Base-by-base conservation (phyloP, 345 rosid genomes). In the Arabis alpina region DNA sequence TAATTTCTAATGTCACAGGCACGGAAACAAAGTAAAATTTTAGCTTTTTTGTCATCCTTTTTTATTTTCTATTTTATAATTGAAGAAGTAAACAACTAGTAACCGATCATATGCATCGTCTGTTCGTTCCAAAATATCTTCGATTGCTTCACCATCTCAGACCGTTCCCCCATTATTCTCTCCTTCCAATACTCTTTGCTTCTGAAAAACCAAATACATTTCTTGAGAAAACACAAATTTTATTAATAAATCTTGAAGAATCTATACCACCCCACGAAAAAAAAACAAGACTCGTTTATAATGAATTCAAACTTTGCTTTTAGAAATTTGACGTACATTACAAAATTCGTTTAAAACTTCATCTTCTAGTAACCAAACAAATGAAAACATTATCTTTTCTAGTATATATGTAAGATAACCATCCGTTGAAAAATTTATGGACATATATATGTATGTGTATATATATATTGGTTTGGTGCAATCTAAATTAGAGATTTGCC, bases 101-200 rank as follows among this genome's bases (percentile, higher is more conserved):
- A 88, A 39, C 97, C 97, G 54, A 90, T 73, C 9, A 79, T 80
- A 11, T 76, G 73, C 57, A 78, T 76, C 13, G 98, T 81, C 76
- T 84, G 98, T 27, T 66, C 53, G 36, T 84, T 86, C 97, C 98
- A 93, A 65, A 78, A 90, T 32, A 78, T 82, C 82, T 80, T 93
- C 8, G 88, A 80, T 47, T 93, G 98, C 83, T 85, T 90, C 70
- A 84, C 79, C 72, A 68, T 80, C 80, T 87, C 90, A 12, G 87
- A 79, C 1, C 91, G 87, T 77, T 87, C 96, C 0, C 52, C 74
- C 2, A 23, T 12, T 67, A 77, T 65, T 71, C 98, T 82, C 72
- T 87, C 87, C 76, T 85, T 88, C 97, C 96, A 90, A 49, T 83
- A 70, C 36, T 84, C 88, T 74, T 80, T 91, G 82, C 82, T 79